Percentiles rank a stretch among this genome's conserved stretches.
Conservation (phyloP, 2,329 filamentous ascomycete species). For the Hirsutella rhossiliensis region DNA sequence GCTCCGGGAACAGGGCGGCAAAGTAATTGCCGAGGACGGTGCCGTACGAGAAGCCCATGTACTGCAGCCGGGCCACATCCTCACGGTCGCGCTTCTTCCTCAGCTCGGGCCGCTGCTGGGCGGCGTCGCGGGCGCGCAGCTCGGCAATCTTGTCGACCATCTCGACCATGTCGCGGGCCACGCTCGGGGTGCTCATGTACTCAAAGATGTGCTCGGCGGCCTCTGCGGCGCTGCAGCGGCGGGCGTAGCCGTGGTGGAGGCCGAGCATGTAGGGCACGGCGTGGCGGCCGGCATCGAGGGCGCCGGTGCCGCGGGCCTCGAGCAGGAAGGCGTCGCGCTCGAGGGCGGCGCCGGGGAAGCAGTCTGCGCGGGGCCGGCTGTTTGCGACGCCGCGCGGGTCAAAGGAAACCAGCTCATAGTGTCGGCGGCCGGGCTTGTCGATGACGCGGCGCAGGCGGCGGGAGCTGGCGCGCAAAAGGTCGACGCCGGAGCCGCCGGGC, state of each 20-base stretch:
- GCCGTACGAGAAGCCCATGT: slow-evolving; percentile 38
- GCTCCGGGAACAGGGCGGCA: slow-evolving; percentile 21
- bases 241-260: slow-evolving; percentile 12
- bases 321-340: slow-evolving; percentile 17
- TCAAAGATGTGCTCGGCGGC: slow-evolving; percentile 11
- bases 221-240: slow-evolving; percentile 14
- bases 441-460: slow-evolving; percentile 14
- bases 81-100: not conserved
- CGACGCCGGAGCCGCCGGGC: slow-evolving; percentile 28
- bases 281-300: slow-evolving; percentile 7
- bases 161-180: slow-evolving; percentile 30
- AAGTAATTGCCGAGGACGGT: slow-evolving; percentile 22
- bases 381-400: slow-evolving; percentile 29
- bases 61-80: slow-evolving; percentile 23
- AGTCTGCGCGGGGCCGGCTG: slow-evolving; percentile 24
- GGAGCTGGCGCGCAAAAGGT: slow-evolving; percentile 13
- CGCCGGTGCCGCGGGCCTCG: slow-evolving; percentile 18
- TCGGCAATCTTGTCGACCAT: slow-evolving; percentile 29
- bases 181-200: slow-evolving; percentile 23
- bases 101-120: not conserved
- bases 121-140: slow-evolving; percentile 6
- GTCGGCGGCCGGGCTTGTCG: slow-evolving; percentile 15
- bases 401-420: slow-evolving; percentile 30
- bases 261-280: slow-evolving; percentile 15
- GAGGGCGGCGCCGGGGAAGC: slow-evolving; percentile 19